Percentiles rank a stretch among this genome's conserved stretches.
Conservation (phyloP, 2,329 filamentous ascomycete genomes). For the Ascochyta viciae-villosae region DNA sequence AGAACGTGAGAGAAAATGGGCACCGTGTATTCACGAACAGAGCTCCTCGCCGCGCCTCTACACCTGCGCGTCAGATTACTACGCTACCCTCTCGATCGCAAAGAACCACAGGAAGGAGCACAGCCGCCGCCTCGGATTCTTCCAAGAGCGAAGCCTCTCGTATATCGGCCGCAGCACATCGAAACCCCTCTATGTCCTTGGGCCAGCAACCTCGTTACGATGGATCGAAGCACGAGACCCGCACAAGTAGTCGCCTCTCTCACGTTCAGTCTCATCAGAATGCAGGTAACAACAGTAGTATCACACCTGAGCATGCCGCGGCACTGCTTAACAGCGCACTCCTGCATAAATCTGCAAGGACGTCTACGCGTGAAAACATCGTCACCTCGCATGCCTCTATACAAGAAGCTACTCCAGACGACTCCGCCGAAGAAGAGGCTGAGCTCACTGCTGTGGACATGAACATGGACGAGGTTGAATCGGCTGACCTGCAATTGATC, state of each 20-base stretch:
- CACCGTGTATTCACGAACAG: background rate
- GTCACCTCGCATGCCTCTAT: background rate
- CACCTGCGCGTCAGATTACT: background rate
- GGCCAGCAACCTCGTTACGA: background rate
- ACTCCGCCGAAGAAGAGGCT: constrained; percentile 1
- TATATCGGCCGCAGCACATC: background rate
- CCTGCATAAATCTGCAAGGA: background rate
- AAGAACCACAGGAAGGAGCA: background rate
- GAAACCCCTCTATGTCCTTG: background rate
- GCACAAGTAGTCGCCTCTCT: background rate
- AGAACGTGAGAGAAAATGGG: too few species aligned
- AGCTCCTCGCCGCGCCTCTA: background rate
- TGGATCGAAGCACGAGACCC: background rate
- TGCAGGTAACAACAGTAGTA: background rate
- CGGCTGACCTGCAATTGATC: background rate
- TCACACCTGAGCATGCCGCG: background rate
- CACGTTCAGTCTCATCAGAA: background rate
- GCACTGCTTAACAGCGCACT: background rate
- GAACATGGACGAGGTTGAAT: background rate
- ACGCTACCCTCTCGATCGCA: background rate
- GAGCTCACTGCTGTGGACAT: background rate
- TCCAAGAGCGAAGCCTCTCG: background rate
- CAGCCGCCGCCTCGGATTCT: background rate
- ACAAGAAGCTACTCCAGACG: constrained; percentile 1
- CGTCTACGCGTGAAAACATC: background rate